Base-by-base conservation (phyloP, 257 asterid genomes). In the Jacaranda copaia region DNA sequence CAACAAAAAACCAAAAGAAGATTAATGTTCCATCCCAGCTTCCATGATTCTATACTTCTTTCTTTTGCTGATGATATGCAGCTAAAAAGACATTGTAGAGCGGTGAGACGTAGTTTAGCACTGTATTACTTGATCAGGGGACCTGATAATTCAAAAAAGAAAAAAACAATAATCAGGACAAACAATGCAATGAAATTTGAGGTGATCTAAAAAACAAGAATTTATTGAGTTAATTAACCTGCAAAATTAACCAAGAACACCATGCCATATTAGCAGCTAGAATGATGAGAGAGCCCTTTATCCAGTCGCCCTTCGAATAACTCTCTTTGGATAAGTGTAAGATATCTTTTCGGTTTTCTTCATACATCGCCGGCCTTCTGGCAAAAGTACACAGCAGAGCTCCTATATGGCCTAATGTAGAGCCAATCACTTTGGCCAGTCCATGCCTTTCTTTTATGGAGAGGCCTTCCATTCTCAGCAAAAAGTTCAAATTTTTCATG, bases 191-290 rank as follows among this genome's bases (percentile, higher is more conserved):
- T 25, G 32, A 25, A 25, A 25, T 25, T 25, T 25, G 32, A 25
- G 32, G 2, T 25, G 32, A 25, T 25, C n/a, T n/a, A n/a, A 25
- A 2, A 15, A 53, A 53, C 0, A 2, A 56, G 8, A 58, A 58
- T 3, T 5, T 58, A 58, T 58, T 18, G n/a, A n/a, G n/a, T n/a
- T n/a, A 60, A 20, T 25, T 18, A 62, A 80, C 81, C 81, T 75
- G 84, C 78, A 76, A 55, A 14, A 81, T 70, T 61, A 75, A 68
- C 84, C 84, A 81, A 43, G 59, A 53, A 62, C 64, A 61, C 81
- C 81, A 81, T 5, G 73, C 60, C 4, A 5, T 16, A 48, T 68
- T 75, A 38, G 59, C 73, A 25, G 65, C 81, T 14, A 80, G 77
- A 14, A 80, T 70, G 84, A 80, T 20, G 45, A 69, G 70, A 10